Base-by-base conservation (phyloP, 1,139 yeast genomes). In the Blastobotrys malaysiensis region DNA sequence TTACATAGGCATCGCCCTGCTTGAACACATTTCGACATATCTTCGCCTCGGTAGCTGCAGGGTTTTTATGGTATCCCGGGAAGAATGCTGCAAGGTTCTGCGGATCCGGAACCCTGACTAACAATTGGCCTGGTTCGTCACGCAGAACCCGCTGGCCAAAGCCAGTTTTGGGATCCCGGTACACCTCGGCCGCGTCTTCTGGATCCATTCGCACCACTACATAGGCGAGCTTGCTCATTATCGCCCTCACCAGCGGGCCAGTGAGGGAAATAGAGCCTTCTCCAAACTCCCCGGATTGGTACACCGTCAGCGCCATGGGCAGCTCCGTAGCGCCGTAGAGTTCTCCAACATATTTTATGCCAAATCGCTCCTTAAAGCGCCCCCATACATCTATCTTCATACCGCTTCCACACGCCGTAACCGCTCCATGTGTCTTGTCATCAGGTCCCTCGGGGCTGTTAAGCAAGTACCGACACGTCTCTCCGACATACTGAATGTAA, bases 321-420 rank as follows among this genome's bases (percentile, higher is more conserved):
- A 95, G 84, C 68, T 93, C 99, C 0, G 97, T 89, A 1, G 97
- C 86, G 0, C 96, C 96, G 70, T 91, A 93, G 67, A 91, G 91
- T 68, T 93, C 99, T 19, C 96, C 96, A 61, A 93, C 78, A 7
- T 80, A 86, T 18, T 78, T 74, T 58, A 93, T 85, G 57, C 82
- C 78, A 75, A 91, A 93, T 58, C 96, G 76, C 24, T 77, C 71
- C 69, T 89, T 89, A 71, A 93, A 88, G 52, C 81, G 82, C 56
- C 69, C 71, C 99, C 99, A 93, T 54, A 93, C 86, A 68, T 91
- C 98, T n/a, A 84, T 83, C 62, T 98, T 81, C 65, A 93, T 76
- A 0, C 99, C 99, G 69, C 93, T 93, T 52, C 99, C 99, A 68
- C 84, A 84, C 0, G 97, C 98, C 46, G 84, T 80, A 48, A 73